Base-by-base conservation (phyloP, 192 early-diverging fungal species). In the Backusella parvicylindrica region DNA sequence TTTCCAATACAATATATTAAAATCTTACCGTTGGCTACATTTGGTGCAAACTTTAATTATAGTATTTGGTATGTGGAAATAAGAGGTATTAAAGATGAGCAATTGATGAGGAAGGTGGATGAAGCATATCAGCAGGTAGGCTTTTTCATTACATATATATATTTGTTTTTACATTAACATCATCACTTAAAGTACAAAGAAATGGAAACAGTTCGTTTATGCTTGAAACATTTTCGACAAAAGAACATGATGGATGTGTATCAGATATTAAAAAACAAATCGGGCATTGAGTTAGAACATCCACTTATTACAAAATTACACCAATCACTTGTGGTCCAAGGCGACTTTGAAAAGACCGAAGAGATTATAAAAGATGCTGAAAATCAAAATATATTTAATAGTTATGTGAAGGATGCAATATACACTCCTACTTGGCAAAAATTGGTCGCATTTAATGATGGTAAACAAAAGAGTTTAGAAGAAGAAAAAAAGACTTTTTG, bases 31-130 rank as follows among this genome's bases (percentile, higher is more conserved):
- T 80, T 97, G 47, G 83, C 94, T 71, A 93, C 97, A 1, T 94
- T 94, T 87, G 95, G 94, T 26, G 87, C 93, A 66, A 97, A 97
- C 72, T 98, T 97, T 81, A 97, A 95, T 83, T 98, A 96, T 83
- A 93, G 91, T 70, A 92, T 99, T 23, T 99, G 97, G 97, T 93
- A 92, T 81, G 87, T 98, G 8, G 95, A 97, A 84, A 77, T 98
- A 13, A 88, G 86, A 41, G 97, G 97, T 0, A 87, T 93, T 11
- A 81, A 85, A 37, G 88, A 97, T 43, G 36, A 65, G 4, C 13
- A 64, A 4, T 26, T 67, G 0, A 72, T 77, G 70, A 30, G 15
- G 23, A 86, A 86, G 33, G 85, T 84, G 0, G 84, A 91, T 47
- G 76, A 80, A 49, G 87, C 92, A 31, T 92, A 89, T 71, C 81